Percentiles rank a stretch among this genome's conserved stretches.
Conservation (phyloP, 2,329 filamentous ascomycete species). For the Sordariomycetes sp. region DNA sequence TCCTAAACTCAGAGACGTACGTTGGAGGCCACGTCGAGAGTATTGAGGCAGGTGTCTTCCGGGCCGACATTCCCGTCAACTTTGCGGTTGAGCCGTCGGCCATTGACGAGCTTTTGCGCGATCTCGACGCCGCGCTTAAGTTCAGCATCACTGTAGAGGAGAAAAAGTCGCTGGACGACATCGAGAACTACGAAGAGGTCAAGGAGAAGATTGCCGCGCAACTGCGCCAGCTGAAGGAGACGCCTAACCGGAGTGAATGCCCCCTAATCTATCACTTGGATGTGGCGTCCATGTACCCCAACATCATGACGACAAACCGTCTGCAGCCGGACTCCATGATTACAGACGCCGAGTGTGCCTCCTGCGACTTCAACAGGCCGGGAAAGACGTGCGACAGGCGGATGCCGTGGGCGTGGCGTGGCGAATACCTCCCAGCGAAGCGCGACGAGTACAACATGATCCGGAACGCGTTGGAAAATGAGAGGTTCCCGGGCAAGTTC, state of each 20-base stretch:
- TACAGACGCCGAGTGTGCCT: constrained; percentile 85
- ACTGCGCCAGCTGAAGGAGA: constrained; percentile 61
- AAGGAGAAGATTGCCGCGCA: constrained; percentile 67
- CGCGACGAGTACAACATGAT: constrained; percentile 99
- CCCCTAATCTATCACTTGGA: constrained; percentile 97
- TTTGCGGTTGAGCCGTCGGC: constrained; percentile 83
- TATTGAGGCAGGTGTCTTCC: constrained; percentile 96
- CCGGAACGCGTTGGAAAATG: constrained; percentile 76
- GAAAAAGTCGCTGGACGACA: constrained; percentile 67
- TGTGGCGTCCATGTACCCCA: constrained; percentile 98
- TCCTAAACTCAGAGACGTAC: constrained; percentile 94
- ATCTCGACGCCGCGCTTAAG: constrained; percentile 77
- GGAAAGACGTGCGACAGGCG: constrained; percentile 94
- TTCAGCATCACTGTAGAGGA: constrained; percentile 81
- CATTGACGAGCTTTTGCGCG: constrained; percentile 74
- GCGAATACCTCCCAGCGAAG: constrained; percentile 91
- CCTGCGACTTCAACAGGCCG: constrained; percentile 95
- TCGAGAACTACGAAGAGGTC: constrained; percentile 73
- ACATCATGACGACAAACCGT: constrained; percentile 99
- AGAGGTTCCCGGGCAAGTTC: constrained; percentile 72
- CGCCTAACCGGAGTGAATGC: constrained; percentile 70
- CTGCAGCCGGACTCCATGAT: constrained; percentile 99
- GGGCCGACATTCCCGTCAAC: constrained; percentile 87
- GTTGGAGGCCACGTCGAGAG: constrained; percentile 98
- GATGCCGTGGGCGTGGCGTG: constrained; percentile 95